These are phyloP conservation scores for Globisporangium polare DNA, from an alignment of 352 stramenopile genomes.

Conservation along the genomic window DNA sequence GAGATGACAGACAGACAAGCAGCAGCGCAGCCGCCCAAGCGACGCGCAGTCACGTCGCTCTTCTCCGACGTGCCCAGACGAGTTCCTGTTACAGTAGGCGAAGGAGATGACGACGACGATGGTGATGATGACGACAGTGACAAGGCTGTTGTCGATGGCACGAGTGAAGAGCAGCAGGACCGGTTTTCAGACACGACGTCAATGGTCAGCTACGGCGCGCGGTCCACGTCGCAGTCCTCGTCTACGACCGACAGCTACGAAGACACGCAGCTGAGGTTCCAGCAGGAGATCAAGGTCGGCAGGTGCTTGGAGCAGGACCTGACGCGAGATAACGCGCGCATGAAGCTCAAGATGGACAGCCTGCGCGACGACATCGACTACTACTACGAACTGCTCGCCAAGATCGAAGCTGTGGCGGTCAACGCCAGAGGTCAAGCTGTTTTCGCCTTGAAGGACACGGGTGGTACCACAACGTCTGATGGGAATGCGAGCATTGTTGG, in stretches of 20 bases:
- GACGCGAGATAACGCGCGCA: constrained; percentile 36
- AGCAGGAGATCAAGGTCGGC: constrained; percentile 30
- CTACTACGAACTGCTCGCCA: constrained; percentile 41
- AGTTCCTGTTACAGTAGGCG: not conserved
- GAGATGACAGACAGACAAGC: not conserved
- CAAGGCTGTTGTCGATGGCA: not conserved
- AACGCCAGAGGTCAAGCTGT: not conserved
- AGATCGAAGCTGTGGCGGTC: constrained; percentile 23
- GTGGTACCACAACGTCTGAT: not conserved
- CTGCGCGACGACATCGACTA: constrained; percentile 50
- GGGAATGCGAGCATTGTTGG: not conserved
- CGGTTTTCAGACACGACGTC: not conserved
- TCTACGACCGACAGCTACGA: not conserved
- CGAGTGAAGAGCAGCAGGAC: not conserved
- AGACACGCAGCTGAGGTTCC: constrained; percentile 17
- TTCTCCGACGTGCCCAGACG: constrained; percentile 7
- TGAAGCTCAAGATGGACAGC: constrained; percentile 39
- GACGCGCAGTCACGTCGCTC: constrained; percentile 9
- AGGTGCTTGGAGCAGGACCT: constrained; percentile 37
- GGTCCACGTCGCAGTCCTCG: not conserved
- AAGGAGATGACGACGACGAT: not conserved
- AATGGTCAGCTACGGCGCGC: not conserved
- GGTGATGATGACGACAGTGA: not conserved
- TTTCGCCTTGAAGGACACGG: not conserved
- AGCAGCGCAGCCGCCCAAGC: constrained; percentile 7